These are phyloP conservation scores for Pelargonium fulgidum DNA, from an alignment of 441 rosid genomes.

Conservation along the genomic window DNA sequence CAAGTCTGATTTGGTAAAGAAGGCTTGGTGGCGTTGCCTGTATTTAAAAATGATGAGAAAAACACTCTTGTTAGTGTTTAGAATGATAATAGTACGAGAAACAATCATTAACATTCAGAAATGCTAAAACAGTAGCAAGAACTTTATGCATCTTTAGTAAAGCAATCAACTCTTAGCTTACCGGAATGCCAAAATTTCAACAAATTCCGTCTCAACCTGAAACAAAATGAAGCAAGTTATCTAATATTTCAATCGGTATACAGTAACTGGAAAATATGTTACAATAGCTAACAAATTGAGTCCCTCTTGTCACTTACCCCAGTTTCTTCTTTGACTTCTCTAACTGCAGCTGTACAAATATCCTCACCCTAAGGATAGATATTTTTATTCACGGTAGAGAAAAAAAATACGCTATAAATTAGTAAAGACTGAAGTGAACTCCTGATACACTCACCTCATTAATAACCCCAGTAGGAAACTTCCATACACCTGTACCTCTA, in stretches of 20 bases:
- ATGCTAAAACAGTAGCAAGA: not conserved
- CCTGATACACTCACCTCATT: constrained; percentile 43
- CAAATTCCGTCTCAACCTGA: constrained; percentile 68
- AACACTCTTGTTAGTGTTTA: not conserved
- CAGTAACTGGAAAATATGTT: not conserved
- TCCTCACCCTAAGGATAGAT: constrained; percentile 58
- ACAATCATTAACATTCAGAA: too few relatives aligned
- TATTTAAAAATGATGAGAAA: not conserved
- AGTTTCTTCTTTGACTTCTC: constrained; percentile 93
- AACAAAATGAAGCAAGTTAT: not conserved
- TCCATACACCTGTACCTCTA: constrained; percentile 59
- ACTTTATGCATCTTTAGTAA: not conserved
- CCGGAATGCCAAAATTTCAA: constrained; percentile 78
- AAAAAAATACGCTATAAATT: not conserved
- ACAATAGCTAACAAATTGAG: not conserved
- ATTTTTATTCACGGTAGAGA: not conserved
- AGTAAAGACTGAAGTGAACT: not conserved
- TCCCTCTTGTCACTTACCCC: constrained; percentile 41
- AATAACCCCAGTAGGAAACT: constrained; percentile 83
- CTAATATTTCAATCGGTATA: not conserved
- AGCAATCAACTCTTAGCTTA: constrained; percentile 20
- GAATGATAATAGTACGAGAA: not conserved
- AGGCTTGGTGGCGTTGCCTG: constrained; percentile 70
- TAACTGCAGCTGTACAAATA: constrained; percentile 48
- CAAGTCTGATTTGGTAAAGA: constrained; percentile 72